Evolutionary conservation across 2,329 filamentous ascomycete genomes (phyloP), one percentile per base, ranked within the genome.

Genomic region (Neofusicoccum sp.): DNA sequence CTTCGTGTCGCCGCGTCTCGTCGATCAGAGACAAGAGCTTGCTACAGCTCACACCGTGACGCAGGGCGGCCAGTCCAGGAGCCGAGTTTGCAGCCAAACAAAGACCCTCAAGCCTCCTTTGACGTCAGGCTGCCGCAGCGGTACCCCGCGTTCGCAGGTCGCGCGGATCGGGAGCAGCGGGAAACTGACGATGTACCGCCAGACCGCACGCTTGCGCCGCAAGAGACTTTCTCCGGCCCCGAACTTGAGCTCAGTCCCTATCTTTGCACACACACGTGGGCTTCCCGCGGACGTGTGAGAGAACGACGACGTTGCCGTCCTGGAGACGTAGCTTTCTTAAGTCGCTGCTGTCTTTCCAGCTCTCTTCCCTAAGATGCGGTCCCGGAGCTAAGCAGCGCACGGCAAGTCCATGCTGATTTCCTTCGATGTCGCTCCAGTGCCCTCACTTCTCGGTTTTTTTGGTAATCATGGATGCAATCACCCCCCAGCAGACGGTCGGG

Each of bases 401-500:
- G n/a, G n/a, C n/a, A n/a, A n/a, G n/a, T n/a, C n/a, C n/a, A n/a
- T n/a, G n/a, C n/a, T n/a, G n/a, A n/a, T n/a, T n/a, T n/a, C n/a
- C n/a, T n/a, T n/a, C n/a, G n/a, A n/a, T n/a, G n/a, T n/a, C n/a
- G n/a, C n/a, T n/a, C n/a, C n/a, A n/a, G n/a, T n/a, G n/a, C 4
- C 36, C n/a, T 40, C n/a, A 40, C 36, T 40, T 40, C 4, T 14
- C 9, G n/a, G 16, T 4, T 20, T 16, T 7, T 11, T 44, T 26
- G 16, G 9, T 14, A 38, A 60, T 16, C 12, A 64, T 64, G 61
- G 61, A 63, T 26, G 63, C 62, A 7, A 62, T 62, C 59, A 65
- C 62, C 2, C 59, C 63, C 1, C 56, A 63, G 33, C 60, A 62
- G 38, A 63, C 63, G 7, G 58, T 63, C 31, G 63, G 63, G 62